These are phyloP conservation scores for Metschnikowia amazonensis DNA, from an alignment of 805 yeast genomes.

Conservation along the genomic window DNA sequence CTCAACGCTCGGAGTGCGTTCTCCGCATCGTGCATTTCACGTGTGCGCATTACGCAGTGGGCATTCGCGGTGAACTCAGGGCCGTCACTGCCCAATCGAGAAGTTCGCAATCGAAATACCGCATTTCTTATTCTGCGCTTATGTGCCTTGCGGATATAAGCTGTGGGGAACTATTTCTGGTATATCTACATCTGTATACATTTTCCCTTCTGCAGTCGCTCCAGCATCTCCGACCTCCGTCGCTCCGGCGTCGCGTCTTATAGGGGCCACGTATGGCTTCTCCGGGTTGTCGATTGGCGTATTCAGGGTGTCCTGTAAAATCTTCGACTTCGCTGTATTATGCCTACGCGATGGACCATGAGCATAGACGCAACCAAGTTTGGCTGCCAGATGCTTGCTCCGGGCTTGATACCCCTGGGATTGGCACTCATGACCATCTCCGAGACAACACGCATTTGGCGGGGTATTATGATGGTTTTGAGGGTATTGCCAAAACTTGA, in stretches of 20 bases:
- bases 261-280: not conserved
- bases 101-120: constrained; percentile 4
- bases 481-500: no score
- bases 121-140: not conserved
- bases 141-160: constrained; percentile 3
- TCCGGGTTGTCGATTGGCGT: not conserved
- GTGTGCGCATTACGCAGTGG: constrained; percentile 1
- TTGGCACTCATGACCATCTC: no score
- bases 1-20: constrained; percentile 5
- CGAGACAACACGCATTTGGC: no score
- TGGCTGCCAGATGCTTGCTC: not conserved
- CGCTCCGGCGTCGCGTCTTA: not conserved
- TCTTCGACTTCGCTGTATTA: not conserved
- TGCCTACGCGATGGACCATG: not conserved
- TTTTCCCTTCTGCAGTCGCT: not conserved
- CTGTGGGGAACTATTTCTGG: constrained; percentile 2
- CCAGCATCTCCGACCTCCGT: not conserved
- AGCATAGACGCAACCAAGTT: not conserved
- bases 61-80: not conserved
- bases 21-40: constrained; percentile 7
- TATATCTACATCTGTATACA: not conserved
- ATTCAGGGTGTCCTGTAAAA: not conserved
- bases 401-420: not conserved
- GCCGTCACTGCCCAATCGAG: constrained; percentile 6
- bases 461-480: no score